Base-by-base conservation (phyloP, 305 asterid genomes). In the Solanum hybrid region DNA sequence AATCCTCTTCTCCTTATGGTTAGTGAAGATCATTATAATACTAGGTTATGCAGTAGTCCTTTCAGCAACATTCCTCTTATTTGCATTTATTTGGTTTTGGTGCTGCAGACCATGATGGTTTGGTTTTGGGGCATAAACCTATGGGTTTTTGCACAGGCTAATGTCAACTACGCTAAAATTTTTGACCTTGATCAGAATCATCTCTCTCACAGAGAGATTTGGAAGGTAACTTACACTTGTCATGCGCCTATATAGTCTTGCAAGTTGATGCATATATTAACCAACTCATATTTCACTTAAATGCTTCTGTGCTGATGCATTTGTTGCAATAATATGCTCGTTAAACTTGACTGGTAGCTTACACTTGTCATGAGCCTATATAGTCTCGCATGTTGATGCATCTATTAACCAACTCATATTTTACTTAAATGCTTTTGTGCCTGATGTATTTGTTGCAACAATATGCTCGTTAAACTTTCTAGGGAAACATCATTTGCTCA, bases 1-100 rank as follows among this genome's bases (percentile, higher is more conserved):
- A 98, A 98, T 93, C 99, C 99, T 84, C 98, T 96, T 90, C 98
- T 98, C 78, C 99, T 98, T 85, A 97, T 95, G 99, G 99, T 98
- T 73, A 95, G 99, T 94, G 91, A 86, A 89, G 82, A 90, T 90
- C 20, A 85, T 42, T 84, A 79, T 75, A 90, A 82, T 75, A 90
- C 84, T 61, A 33, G 80, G 28, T 24, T 73, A 89, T 64, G 67
- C 31, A 36, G 89, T 29, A 86, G 74, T 34, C 18, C 39, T 89
- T 90, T 89, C 79, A 80, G 51, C 46, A 81, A 34, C 71, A 42
- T 90, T 89, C 69, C 40, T 86, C 87, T 86, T 75, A 34, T 88
- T 89, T 86, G 42, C 86, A 76, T 35, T 82, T 82, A 28, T 24
- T 89, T 86, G 86, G 79, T 87, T 88, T 92, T 88, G 85, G 88